Percentiles rank a stretch among this genome's conserved stretches.
Conservation (phyloP, 1,284 basidiomycete species). For the Heliocybe sulcata region DNA sequence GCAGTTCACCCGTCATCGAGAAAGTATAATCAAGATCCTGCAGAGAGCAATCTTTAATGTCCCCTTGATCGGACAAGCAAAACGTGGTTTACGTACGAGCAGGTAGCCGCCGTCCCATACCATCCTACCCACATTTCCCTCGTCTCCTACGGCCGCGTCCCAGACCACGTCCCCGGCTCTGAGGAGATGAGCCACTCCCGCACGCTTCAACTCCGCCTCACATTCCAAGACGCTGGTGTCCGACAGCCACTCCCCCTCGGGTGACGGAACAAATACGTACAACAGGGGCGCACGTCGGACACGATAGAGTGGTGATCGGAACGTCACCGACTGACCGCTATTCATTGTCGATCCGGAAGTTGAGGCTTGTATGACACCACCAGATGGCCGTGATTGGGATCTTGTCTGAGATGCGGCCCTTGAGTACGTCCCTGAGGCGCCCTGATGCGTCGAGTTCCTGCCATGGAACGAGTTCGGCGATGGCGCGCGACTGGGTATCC, state of each 20-base stretch:
- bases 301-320: conserved; percentile 63
- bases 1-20: conserved; percentile 65
- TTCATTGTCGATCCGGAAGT: conserved; percentile 5
- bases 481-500: conserved; percentile 50
- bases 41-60: conserved; percentile 3
- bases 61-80: conserved; percentile 6
- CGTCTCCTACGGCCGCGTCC: conserved; percentile 77
- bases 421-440: neutral
- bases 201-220: conserved; percentile 66
- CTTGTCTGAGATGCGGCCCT: conserved; percentile 19
- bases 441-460: conserved; percentile 15
- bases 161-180: conserved; percentile 74
- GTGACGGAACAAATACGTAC: conserved; percentile 73
- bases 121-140: conserved; percentile 70
- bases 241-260: conserved; percentile 76
- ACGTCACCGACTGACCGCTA: conserved; percentile 18
- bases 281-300: conserved; percentile 63
- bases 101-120: conserved; percentile 81
- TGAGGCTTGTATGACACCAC: conserved; percentile 3
- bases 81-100: conserved; percentile 41
- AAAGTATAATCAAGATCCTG: conserved; percentile 80
- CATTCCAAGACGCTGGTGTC: conserved; percentile 73
- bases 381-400: conserved; percentile 7
- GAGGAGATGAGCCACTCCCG: conserved; percentile 51
- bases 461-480: conserved; percentile 45